Conservation (phyloP, 805 yeast species). For the Wickerhamomyces ciferrii region DNA sequence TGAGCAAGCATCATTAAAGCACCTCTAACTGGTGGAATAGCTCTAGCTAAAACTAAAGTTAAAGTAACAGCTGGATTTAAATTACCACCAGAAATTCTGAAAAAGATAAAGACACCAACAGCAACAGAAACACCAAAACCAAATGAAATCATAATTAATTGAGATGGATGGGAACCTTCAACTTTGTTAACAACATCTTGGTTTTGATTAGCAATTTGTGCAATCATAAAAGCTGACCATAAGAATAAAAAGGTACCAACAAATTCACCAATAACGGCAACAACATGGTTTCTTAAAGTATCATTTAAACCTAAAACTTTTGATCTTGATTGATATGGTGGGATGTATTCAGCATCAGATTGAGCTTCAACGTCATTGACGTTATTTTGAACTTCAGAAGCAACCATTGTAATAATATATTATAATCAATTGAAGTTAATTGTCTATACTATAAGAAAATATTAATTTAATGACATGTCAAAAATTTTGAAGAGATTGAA, state of each 20-base stretch:
- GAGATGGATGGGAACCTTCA: slow-evolving; percentile 54
- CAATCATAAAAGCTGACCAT: slow-evolving; percentile 78
- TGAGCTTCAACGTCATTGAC: slow-evolving; percentile 33
- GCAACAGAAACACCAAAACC: slow-evolving; percentile 87
- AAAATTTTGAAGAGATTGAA: background rate
- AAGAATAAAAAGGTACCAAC: slow-evolving; percentile 82
- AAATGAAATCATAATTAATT: slow-evolving; percentile 71
- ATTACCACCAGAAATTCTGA: slow-evolving; percentile 83
- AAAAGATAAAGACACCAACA: slow-evolving; percentile 64
- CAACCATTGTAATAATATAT: slow-evolving; percentile 7
- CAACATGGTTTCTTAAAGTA: slow-evolving; percentile 49
- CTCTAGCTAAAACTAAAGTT: slow-evolving; percentile 65
- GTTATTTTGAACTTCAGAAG: slow-evolving; percentile 6
- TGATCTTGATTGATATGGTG: slow-evolving; percentile 29
- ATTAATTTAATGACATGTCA: background rate
- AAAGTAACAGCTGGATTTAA: slow-evolving; percentile 86
- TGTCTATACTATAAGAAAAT: too few species aligned
- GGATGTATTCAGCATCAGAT: slow-evolving; percentile 31
- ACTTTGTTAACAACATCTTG: slow-evolving; percentile 28
- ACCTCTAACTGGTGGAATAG: slow-evolving; percentile 70
- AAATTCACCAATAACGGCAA: slow-evolving; percentile 77
- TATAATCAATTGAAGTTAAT: background rate
- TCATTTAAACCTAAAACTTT: slow-evolving; percentile 35
- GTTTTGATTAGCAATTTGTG: slow-evolving; percentile 68
- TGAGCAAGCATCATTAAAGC: slow-evolving; percentile 60